These are phyloP conservation scores for Calycina herbarum DNA, from an alignment of 2,329 filamentous ascomycete genomes.

Conservation along the genomic window DNA sequence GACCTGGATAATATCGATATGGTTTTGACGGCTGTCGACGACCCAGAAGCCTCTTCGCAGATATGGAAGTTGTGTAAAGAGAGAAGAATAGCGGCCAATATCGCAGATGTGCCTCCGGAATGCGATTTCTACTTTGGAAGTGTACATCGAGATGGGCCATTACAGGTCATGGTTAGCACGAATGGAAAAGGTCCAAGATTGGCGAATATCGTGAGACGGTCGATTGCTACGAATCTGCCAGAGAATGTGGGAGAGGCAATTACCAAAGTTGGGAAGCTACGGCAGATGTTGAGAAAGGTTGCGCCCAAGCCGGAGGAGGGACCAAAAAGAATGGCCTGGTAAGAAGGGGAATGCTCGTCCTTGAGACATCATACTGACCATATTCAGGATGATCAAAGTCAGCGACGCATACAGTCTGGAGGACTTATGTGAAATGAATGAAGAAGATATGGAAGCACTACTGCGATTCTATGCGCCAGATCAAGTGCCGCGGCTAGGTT, in stretches of 20 bases:
- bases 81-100: constrained; percentile 82
- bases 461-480: constrained; percentile 68
- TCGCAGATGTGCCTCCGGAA: constrained; percentile 93
- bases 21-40: constrained; percentile 92
- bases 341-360: constrained; percentile 34
- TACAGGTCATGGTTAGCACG: constrained; percentile 98
- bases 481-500: constrained; percentile 56
- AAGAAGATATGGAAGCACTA: constrained; percentile 82
- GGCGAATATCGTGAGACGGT: constrained; percentile 79
- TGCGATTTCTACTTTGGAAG: constrained; percentile 99
- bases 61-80: constrained; percentile 96
- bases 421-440: constrained; percentile 78
- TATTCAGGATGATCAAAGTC: constrained; percentile 79
- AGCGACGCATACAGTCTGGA: constrained; percentile 85
- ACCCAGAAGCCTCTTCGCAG: constrained; percentile 82
- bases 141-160: constrained; percentile 87
- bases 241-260: constrained; percentile 82
- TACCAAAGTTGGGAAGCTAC: constrained; percentile 75
- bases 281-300: constrained; percentile 74
- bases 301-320: constrained; percentile 74
- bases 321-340: constrained; percentile 89
- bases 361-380: constrained; percentile 34
- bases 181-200: constrained; percentile 94
- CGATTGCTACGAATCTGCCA: constrained; percentile 77
- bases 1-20: constrained; percentile 86